Evolutionary conservation across 495 filamentous ascomycete genomes (phyloP), one percentile per base, ranked within the genome.

Genomic region (Penicillium angulare): DNA sequence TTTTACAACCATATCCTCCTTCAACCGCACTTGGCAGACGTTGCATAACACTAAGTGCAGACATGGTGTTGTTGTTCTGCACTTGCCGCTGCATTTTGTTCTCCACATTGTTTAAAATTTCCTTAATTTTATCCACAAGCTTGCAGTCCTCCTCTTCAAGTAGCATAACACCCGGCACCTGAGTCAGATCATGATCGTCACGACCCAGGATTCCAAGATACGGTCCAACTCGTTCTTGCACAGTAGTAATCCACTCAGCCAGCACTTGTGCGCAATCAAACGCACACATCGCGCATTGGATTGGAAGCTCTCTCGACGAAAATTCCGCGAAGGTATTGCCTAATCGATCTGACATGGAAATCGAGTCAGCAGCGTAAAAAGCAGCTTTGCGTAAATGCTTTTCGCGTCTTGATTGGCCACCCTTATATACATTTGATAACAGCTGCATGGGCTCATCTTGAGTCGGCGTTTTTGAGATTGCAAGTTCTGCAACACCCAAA

Each of bases 191-290:
- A 40, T 90, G 79, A 3, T 88, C 79, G 40, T 95, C 89, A 36
- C 83, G 85, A 21, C 93, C 91, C 15, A 98, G 79, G 7, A 96
- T 80, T 2, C 93, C 93, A 7, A 97, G 69, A 59, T 89, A 95
- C 2, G 85, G 82, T 0, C 92, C 95, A 40, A 97, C 89, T 8
- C 93, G 87, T 66, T 97, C 91, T 67, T 98, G 93, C 8, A 98
- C 86, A 0, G 92, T 96, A 12, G 88, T 87, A 34, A 95, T 82
- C 93, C 93, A 98, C 68, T 98, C 93, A 1, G 93, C 92, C 20
- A 98, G 83, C 0, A 98, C 90, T 61, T 96, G 90, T n/a, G 91
- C 88, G 59, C 93, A 97, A 60, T 98, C 93, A 64, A 96, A 95
- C 10, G 87, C 82, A 66, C 92, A 97, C 80, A 98, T 86, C 6